A percentile compares a stretch with the other conserved stretches of the same genome.
Conservation (phyloP, 1,284 basidiomycete species). For the Entoloma clypeatum region DNA sequence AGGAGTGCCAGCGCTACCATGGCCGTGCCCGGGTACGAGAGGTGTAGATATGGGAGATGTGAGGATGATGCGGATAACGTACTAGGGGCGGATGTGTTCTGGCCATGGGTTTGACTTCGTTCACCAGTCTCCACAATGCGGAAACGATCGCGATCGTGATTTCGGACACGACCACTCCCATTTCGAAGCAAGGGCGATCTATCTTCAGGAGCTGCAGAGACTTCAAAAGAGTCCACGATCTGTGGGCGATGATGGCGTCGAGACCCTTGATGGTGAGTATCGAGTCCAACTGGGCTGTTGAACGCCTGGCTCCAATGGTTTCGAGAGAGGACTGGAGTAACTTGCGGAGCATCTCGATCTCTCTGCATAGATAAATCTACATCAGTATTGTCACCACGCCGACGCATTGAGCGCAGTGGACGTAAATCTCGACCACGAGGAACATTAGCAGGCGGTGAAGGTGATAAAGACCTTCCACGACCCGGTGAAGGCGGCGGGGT, state of each 20-base stretch:
- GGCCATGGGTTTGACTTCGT: conserved; percentile 35
- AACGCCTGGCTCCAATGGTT: conserved; percentile 21
- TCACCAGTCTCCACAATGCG: too few relatives aligned
- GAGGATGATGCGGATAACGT: conserved; percentile 72
- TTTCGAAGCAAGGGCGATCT: conserved; percentile 21
- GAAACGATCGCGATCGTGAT: too few relatives aligned
- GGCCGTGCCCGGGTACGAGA: conserved; percentile 24
- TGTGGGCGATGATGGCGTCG: conserved; percentile 18
- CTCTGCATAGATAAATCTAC: conserved; percentile 25
- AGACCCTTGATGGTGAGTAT: conserved; percentile 20
- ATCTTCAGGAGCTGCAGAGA: conserved; percentile 20
- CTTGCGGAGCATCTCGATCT: conserved; percentile 22
- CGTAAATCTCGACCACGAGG: conserved; percentile 21
- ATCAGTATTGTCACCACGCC: conserved; percentile 28
- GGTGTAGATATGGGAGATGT: conserved; percentile 36
- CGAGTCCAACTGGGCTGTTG: conserved; percentile 19
- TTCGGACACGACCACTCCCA: conserved; percentile 25
- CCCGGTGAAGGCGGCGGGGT: conserved; percentile 27
- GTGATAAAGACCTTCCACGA: conserved; percentile 28
- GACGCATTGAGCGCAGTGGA: conserved; percentile 23
- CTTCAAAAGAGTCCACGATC: conserved; percentile 17
- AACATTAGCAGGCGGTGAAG: conserved; percentile 12
- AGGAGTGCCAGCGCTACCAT: conserved; percentile 25
- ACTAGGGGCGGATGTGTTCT: conserved; percentile 58
- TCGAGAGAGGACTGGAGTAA: conserved; percentile 14